phyloP scores from a whole-genome alignment of 2,329 filamentous ascomycete genomes.

The Helotiales sp. region DNA sequence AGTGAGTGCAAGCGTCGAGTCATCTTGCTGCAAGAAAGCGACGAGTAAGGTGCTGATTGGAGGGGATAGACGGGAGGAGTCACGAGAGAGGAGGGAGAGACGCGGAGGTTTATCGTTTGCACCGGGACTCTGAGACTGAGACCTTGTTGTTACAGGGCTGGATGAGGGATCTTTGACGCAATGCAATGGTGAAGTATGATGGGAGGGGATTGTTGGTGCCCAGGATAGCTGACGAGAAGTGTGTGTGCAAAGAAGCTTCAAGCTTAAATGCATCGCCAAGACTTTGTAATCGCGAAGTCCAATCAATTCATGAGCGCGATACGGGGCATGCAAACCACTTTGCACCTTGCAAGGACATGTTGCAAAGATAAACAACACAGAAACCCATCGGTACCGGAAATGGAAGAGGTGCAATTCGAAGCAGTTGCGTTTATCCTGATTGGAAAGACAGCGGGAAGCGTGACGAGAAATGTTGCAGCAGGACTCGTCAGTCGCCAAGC shows the following conservation, averaged over 20 bases:
- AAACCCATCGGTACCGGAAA: not conserved
- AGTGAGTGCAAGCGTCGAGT: conserved; percentile 11
- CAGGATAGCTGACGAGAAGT: not conserved
- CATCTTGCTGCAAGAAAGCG: not conserved
- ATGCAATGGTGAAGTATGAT: not conserved
- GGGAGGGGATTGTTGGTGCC: not conserved
- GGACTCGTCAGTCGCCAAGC: conserved; percentile 1
- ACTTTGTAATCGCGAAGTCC: not conserved
- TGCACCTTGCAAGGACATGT: not conserved
- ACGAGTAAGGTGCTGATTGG: not conserved
- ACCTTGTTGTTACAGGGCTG: too few species aligned
- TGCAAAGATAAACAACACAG: not conserved
- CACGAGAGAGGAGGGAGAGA: not conserved
- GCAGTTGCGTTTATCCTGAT: conserved; percentile 5
- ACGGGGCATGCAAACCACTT: not conserved
- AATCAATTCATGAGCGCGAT: not conserved
- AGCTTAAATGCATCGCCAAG: not conserved
- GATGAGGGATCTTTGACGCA: not conserved
- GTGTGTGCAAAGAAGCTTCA: conserved; percentile 1
- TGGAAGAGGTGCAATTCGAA: conserved; percentile 1
- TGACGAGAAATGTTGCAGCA: conserved; percentile 3
- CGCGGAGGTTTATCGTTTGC: not conserved
- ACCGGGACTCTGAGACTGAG: too few species aligned
- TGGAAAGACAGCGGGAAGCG: not conserved
- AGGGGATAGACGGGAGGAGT: not conserved